Conservation (phyloP, 169 alveolate species). For the Fabrea salina region DNA sequence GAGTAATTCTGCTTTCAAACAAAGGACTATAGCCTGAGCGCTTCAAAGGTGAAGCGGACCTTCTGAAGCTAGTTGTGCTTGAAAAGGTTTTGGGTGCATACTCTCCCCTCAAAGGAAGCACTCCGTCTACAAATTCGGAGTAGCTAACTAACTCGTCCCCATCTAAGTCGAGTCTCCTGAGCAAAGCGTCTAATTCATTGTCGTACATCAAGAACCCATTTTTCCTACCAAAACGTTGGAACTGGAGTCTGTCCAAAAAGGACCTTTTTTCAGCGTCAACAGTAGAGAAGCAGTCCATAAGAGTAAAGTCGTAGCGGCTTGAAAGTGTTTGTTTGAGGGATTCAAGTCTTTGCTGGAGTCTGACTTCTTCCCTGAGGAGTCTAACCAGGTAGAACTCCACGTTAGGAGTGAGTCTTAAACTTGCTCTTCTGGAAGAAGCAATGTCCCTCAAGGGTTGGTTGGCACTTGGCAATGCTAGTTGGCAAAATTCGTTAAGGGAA, state of each 20-base stretch:
- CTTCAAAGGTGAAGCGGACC: too few relatives aligned
- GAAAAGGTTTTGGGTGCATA: too few relatives aligned
- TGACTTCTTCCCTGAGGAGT: not conserved
- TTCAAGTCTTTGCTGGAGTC: not conserved
- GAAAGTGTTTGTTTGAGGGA: not conserved
- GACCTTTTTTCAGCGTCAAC: too few relatives aligned
- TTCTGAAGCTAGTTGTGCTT: too few relatives aligned
- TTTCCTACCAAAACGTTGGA: too few relatives aligned
- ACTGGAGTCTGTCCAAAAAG: too few relatives aligned
- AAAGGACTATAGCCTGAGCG: too few relatives aligned
- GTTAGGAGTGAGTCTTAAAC: not conserved
- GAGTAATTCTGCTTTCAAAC: too few relatives aligned
- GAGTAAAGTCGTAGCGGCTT: not conserved
- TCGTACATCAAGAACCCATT: not conserved
- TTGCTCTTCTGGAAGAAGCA: constrained; percentile 28
- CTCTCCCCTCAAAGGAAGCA: too few relatives aligned
- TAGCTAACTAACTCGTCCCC: constrained; percentile 29
- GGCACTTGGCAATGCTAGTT: constrained; percentile 20
- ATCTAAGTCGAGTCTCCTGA: constrained; percentile 53
- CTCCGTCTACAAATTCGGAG: constrained; percentile 8
- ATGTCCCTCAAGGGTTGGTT: constrained; percentile 29
- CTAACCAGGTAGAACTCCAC: not conserved
- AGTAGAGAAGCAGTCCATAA: not conserved
- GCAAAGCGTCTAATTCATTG: constrained; percentile 35
- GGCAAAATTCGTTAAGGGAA: not conserved